A percentile compares a stretch with the other conserved stretches of the same genome.
phyloP scores from a whole-genome alignment of 2,329 filamentous ascomycete species.

The Xylariaceae sp. region DNA sequence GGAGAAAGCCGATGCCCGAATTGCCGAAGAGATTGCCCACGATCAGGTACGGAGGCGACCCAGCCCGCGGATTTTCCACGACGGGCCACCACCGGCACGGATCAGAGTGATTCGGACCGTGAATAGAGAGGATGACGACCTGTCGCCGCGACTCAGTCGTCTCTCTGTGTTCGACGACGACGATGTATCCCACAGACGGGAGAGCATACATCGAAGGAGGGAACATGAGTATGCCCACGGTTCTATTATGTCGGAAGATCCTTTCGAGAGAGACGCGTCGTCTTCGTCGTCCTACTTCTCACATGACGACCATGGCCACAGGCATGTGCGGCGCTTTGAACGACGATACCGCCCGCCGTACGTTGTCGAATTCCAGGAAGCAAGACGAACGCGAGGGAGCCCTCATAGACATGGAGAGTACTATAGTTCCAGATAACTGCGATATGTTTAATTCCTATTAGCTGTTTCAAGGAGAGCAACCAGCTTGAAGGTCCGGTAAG shows the following conservation, averaged over 20 bases:
- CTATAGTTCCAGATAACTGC: too few species aligned
- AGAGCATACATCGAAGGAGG: conserved; percentile 10
- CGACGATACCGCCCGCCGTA: background rate
- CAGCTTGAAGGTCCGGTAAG: too few species aligned
- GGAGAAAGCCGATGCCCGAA: conserved; percentile 3
- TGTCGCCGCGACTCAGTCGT: conserved; percentile 6
- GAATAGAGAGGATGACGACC: conserved; percentile 9
- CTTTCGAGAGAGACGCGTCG: conserved; percentile 12
- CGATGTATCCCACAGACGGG: conserved; percentile 2
- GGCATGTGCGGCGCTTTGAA: background rate
- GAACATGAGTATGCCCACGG: conserved; percentile 20
- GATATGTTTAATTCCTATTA: too few species aligned
- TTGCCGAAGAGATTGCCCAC: conserved; percentile 5
- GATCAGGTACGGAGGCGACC: conserved; percentile 1
- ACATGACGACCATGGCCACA: background rate
- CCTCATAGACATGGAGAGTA: too few species aligned
- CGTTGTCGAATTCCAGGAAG: conserved; percentile 3
- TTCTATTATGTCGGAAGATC: conserved; percentile 22
- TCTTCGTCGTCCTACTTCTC: conserved; percentile 11
- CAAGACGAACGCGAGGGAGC: background rate
- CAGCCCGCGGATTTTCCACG: conserved; percentile 11
- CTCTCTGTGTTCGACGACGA: conserved; percentile 16
- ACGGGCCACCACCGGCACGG: conserved; percentile 1
- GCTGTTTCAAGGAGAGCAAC: too few species aligned
- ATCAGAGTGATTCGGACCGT: conserved; percentile 2